Base-by-base conservation (phyloP, 208 protist species). In the Crithidia bombi region DNA sequence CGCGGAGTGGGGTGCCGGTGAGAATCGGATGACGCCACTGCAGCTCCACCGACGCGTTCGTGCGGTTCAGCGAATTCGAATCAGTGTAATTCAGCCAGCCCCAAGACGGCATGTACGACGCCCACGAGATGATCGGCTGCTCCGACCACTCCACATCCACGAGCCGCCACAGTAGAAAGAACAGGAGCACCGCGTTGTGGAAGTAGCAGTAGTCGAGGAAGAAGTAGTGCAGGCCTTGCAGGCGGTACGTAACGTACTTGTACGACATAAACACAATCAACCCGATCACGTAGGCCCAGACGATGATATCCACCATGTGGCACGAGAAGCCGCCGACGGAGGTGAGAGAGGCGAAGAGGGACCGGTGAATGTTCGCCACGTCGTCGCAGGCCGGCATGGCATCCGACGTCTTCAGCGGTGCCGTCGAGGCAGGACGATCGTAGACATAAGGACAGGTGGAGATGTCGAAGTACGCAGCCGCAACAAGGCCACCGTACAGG, bases 181-280 rank as follows among this genome's bases (percentile, higher is more conserved):
- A 43, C 3, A 87, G 62, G 44, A 89, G 62, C 35, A 67, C 73
- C 19, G 61, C 54, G 71, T 84, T 89, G 76, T 92, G 86, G 69
- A 92, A 89, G 74, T 92, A 89, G 62, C 83, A 89, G 68, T 89
- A 89, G 54, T 92, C 86, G 23, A 89, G 76, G 38, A 92, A 79
- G 58, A 89, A 92, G 71, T 92, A 89, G 59, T 92, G 86, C 41
- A 86, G 51, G 15, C 83, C 78, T 39, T 82, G 69, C 51, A 82
- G 57, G 52, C 78, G 73, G 69, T 89, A 87, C 61, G 59, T 61
- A 15, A 86, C 65, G 59, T 82, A 89, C 74, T 92, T 92, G 54
- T 82, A 75, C 38, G 71, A 73, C 75, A 89, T 86, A 44, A 87
- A 87, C 0, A 81, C 39, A 3, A 87, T 21, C 25, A 89, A 46